Conservation (phyloP, 164 flowering plant genomes). For the Platanus orientalis region DNA sequence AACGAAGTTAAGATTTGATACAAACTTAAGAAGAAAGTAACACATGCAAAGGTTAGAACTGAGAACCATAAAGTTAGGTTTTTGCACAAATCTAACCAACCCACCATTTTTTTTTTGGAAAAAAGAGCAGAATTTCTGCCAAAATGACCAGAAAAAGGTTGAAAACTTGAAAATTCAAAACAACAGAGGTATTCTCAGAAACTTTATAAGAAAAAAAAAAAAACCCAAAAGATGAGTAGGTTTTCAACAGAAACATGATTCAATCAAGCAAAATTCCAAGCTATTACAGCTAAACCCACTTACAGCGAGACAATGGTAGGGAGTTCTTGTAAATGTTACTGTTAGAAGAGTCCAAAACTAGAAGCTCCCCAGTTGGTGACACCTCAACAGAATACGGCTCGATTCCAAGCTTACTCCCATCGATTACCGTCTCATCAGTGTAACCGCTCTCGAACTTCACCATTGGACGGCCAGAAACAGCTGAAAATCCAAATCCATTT, state of each 20-base stretch:
- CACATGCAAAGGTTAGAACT: too few relatives aligned
- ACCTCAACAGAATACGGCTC: slow-evolving; percentile 81
- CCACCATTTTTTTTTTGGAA: too few relatives aligned
- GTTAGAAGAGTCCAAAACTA: slow-evolving; percentile 79
- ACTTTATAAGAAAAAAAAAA: too few relatives aligned
- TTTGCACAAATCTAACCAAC: too few relatives aligned
- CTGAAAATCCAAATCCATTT: slow-evolving; percentile 36
- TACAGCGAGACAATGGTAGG: slow-evolving; percentile 70
- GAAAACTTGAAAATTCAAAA: neutral
- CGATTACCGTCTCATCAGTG: slow-evolving; percentile 87
- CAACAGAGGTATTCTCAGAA: neutral
- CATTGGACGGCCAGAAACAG: slow-evolving; percentile 65
- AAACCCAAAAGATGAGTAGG: neutral
- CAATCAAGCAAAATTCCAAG: neutral
- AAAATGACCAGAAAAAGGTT: neutral
- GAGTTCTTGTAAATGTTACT: slow-evolving; percentile 83
- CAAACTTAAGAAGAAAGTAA: too few relatives aligned
- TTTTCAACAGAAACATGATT: neutral
- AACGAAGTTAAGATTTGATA: neutral
- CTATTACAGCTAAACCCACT: slow-evolving; percentile 20
- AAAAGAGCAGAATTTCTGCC: neutral
- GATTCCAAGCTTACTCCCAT: slow-evolving; percentile 95
- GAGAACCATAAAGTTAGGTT: neutral
- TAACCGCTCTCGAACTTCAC: slow-evolving; percentile 93
- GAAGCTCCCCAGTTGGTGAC: slow-evolving; percentile 75